A percentile compares a stretch with the other conserved stretches of the same genome.
These are phyloP conservation scores for Helianthus tuberosus DNA, from an alignment of 129 eudicot species.

Conservation along the genomic window DNA sequence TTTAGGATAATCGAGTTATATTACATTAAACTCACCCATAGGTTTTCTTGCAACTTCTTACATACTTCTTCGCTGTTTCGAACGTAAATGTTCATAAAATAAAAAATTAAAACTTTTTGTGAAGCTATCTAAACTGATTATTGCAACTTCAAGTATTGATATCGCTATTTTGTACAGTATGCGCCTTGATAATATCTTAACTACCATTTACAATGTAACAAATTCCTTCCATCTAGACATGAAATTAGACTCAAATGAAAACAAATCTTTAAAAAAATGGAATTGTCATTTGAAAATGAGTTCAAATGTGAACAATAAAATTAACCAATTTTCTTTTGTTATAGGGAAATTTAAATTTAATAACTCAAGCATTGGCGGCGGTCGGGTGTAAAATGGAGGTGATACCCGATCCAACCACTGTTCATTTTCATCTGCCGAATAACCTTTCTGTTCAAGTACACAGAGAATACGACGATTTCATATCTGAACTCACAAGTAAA, in stretches of 20 bases:
- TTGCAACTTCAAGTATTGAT: not conserved
- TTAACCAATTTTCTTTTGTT: slow-evolving; percentile 11
- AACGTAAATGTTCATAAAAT: not conserved
- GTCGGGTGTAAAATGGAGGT: slow-evolving; percentile 94
- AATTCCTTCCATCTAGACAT: not conserved
- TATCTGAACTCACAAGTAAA: slow-evolving; percentile 73
- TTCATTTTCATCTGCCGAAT: slow-evolving; percentile 91
- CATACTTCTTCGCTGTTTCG: not conserved
- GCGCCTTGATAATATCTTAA: not conserved
- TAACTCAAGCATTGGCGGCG: slow-evolving; percentile 94
- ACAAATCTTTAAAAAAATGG: not conserved
- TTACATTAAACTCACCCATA: not conserved
- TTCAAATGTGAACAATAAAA: slow-evolving; percentile 16
- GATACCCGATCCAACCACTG: slow-evolving; percentile 98
- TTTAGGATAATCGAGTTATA: not conserved
- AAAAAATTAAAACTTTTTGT: not conserved
- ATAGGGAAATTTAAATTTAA: slow-evolving; percentile 91
- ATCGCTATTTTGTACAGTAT: not conserved
- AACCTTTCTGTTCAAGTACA: slow-evolving; percentile 89
- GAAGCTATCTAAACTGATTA: not conserved
- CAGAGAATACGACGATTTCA: slow-evolving; percentile 76
- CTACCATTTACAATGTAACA: not conserved
- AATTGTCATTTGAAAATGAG: slow-evolving; percentile 9
- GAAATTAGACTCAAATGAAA: not conserved
- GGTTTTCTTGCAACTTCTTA: not conserved